Conservation (phyloP, 805 yeast genomes). For the Candida lessepsii region DNA sequence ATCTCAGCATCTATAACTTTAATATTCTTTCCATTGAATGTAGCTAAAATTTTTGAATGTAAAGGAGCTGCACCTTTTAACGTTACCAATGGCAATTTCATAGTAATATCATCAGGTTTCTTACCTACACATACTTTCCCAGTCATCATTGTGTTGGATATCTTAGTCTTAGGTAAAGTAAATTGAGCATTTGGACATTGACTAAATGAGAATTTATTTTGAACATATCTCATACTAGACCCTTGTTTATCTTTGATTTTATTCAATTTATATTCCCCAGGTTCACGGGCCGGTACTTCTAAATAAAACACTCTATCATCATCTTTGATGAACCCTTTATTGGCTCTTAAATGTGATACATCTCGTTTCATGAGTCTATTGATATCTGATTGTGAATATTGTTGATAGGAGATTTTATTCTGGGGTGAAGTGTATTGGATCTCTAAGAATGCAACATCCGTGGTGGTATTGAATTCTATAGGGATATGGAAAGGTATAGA, state of each 20-base stretch:
- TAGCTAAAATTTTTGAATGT: slow-evolving; percentile 24
- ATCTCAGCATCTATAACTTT: slow-evolving; percentile 15
- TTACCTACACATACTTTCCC: slow-evolving; percentile 55
- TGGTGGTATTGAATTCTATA: slow-evolving; percentile 75
- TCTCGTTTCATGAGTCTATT: slow-evolving; percentile 34
- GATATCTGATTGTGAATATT: slow-evolving; percentile 60
- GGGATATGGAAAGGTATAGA: slow-evolving; percentile 47
- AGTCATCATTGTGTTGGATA: background rate
- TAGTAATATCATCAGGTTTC: slow-evolving; percentile 42
- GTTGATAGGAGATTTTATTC: slow-evolving; percentile 44
- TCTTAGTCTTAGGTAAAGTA: slow-evolving; percentile 39
- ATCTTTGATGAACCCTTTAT: slow-evolving; percentile 21
- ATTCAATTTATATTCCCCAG: slow-evolving; percentile 76
- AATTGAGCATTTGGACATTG: slow-evolving; percentile 75
- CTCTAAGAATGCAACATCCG: slow-evolving; percentile 66
- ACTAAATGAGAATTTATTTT: slow-evolving; percentile 64
- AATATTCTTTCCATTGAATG: slow-evolving; percentile 24
- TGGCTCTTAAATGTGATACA: slow-evolving; percentile 25
- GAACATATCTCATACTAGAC: slow-evolving; percentile 57
- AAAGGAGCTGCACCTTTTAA: slow-evolving; percentile 77
- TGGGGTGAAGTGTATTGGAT: slow-evolving; percentile 59
- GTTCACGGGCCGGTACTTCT: slow-evolving; percentile 60
- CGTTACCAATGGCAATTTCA: slow-evolving; percentile 44
- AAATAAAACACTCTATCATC: slow-evolving; percentile 52
- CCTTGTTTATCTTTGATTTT: slow-evolving; percentile 66